Percentiles rank a stretch among this genome's conserved stretches.
Conservation (phyloP, 1,284 basidiomycete species). For the Ganoderma sp. region DNA sequence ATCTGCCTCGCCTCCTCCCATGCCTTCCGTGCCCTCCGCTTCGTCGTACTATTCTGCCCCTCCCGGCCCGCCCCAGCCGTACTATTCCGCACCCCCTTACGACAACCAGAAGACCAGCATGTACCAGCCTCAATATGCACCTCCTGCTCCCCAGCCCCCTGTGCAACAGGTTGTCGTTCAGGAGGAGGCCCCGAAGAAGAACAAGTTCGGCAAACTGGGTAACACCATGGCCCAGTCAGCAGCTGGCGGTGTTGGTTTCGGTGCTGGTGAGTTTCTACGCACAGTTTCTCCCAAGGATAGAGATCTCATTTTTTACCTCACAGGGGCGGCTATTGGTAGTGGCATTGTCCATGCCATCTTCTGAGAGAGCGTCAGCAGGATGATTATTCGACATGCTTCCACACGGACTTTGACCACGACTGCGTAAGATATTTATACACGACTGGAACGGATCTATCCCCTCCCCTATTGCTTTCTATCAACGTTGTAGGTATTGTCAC, state of each 20-base stretch:
- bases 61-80: conserved; percentile 25
- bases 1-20: conserved; percentile 23
- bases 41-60: conserved; percentile 23
- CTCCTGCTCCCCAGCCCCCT: conserved; percentile 36
- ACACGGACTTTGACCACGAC: background rate
- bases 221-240: conserved; percentile 69
- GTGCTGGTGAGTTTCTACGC: conserved; percentile 51
- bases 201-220: conserved; percentile 63
- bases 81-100: conserved; percentile 15
- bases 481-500: background rate
- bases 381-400: background rate
- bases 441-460: background rate
- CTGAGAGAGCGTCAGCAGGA: conserved; percentile 30
- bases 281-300: background rate
- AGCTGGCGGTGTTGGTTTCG: conserved; percentile 75
- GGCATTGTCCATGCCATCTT: conserved; percentile 50
- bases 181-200: conserved; percentile 58
- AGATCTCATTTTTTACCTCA: conserved; percentile 22
- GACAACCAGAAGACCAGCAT: conserved; percentile 42
- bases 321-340: conserved; percentile 48
- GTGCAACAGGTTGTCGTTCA: conserved; percentile 18
- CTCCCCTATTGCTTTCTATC: background rate
- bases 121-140: conserved; percentile 46
- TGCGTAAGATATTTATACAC: background rate
- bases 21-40: conserved; percentile 27